Percentiles rank a stretch among this genome's conserved stretches.
Evolutionary conservation across 163 green algal species (phyloP).

Genomic region (Trebouxiophyceae sp.): DNA sequence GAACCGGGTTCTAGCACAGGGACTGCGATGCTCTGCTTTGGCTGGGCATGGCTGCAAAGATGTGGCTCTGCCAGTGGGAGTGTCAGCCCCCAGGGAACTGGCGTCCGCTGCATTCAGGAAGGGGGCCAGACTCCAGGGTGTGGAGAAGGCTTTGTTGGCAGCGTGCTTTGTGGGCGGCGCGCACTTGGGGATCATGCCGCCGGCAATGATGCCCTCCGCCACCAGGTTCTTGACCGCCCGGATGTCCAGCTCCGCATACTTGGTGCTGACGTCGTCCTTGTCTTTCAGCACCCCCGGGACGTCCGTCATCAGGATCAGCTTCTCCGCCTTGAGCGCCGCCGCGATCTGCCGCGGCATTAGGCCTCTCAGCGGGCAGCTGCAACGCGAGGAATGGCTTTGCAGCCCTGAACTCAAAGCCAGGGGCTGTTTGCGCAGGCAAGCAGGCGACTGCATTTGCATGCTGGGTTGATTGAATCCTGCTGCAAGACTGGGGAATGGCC

Average conservation of each 20-base stretch:
- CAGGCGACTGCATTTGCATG: no score
- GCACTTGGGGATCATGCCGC: conserved; percentile 93
- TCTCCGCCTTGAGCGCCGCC: conserved; percentile 88
- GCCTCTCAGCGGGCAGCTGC: no score
- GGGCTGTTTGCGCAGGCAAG: no score
- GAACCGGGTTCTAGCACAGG: not conserved
- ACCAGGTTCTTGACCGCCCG: conserved; percentile 59
- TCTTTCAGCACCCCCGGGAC: conserved; percentile 92
- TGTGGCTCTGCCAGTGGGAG: no score
- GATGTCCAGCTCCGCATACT: conserved; percentile 78
- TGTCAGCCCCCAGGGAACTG: no score
- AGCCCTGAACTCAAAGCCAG: no score
- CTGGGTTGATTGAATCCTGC: no score
- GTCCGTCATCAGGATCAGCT: conserved; percentile 99
- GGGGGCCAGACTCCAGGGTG: not conserved
- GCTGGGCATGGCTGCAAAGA: no score
- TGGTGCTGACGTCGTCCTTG: conserved; percentile 83
- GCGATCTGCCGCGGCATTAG: no score
- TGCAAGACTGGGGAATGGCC: not conserved
- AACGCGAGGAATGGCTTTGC: no score
- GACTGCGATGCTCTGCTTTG: conserved; percentile 5
- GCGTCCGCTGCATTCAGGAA: no score
- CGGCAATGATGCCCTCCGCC: conserved; percentile 85
- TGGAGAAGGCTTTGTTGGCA: not conserved
- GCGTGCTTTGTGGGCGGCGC: not conserved